phyloP scores from a whole-genome alignment of 2,329 filamentous ascomycete species.

The Claviceps purpurea region DNA sequence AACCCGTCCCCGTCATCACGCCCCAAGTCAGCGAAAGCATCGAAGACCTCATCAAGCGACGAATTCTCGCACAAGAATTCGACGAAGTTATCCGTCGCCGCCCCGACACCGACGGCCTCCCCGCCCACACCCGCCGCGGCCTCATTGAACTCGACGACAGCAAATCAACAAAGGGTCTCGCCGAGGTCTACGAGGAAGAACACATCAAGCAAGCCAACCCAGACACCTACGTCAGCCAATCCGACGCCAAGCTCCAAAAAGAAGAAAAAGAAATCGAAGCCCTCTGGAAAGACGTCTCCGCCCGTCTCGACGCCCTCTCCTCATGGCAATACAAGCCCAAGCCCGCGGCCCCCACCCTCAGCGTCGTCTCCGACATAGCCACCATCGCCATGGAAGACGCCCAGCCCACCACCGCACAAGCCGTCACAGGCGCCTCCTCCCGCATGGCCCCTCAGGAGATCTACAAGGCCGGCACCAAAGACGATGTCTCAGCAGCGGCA shows the following conservation, averaged over 20 bases:
- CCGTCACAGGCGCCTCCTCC: constrained; percentile 52
- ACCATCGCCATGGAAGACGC: constrained; percentile 92
- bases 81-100: constrained; percentile 78
- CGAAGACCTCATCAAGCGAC: constrained; percentile 84
- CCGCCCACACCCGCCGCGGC: constrained; percentile 50
- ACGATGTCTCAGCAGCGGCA: constrained; percentile 19
- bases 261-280: constrained; percentile 73
- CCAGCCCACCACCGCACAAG: constrained; percentile 68
- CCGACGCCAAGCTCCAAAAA: constrained; percentile 67
- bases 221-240: constrained; percentile 63
- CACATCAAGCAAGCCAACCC: constrained; percentile 68
- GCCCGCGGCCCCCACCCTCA: constrained; percentile 65
- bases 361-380: constrained; percentile 81
- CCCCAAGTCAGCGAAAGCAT: constrained; percentile 83
- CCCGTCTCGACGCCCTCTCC: constrained; percentile 74
- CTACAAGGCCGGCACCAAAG: constrained; percentile 56
- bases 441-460: constrained; percentile 90
- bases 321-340: constrained; percentile 95
- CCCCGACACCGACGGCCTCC: constrained; percentile 56
- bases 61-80: constrained; percentile 81
- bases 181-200: constrained; percentile 89
- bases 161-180: constrained; percentile 76
- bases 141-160: constrained; percentile 73
- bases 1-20: constrained; percentile 88
- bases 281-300: constrained; percentile 70